phyloP scores from a whole-genome alignment of 192 early-diverging fungal genomes.

The Blastocladiella britannica region DNA sequence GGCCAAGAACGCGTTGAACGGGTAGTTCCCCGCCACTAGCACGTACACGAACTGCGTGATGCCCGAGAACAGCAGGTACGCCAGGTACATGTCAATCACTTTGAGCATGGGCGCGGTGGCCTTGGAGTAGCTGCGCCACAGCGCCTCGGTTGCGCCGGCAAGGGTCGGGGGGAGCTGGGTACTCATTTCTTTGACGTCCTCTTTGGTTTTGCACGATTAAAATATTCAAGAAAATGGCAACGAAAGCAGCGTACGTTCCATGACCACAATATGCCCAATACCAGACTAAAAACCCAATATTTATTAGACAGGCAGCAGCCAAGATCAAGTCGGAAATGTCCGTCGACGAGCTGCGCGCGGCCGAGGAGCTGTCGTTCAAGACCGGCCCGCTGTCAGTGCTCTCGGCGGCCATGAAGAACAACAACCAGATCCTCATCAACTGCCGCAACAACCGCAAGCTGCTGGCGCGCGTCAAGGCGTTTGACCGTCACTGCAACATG shows the following conservation, averaged over 20 bases:
- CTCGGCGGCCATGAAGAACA: conserved; percentile 79
- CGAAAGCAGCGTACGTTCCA: conserved; percentile 4
- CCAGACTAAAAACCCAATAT: too few relatives aligned
- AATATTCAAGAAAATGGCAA: conserved; percentile 3
- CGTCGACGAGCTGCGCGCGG: conserved; percentile 68
- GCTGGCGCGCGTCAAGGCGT: conserved; percentile 91
- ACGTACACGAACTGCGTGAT: conserved; percentile 79
- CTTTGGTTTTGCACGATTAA: conserved; percentile 1
- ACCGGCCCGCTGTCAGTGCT: conserved; percentile 94
- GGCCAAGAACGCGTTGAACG: conserved; percentile 93
- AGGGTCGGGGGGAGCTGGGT: conserved; percentile 1
- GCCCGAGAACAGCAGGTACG: conserved; percentile 73
- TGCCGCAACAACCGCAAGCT: conserved; percentile 97
- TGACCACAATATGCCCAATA: conserved; percentile 5
- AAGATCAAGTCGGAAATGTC: too few relatives aligned
- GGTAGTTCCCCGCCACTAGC: conserved; percentile 68
- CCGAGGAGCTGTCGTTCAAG: conserved; percentile 87
- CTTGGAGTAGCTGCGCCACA: conserved; percentile 20
- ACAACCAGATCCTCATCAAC: conserved; percentile 87
- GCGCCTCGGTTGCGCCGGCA: conserved; percentile 2
- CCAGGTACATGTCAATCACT: conserved; percentile 83
- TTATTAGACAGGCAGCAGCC: too few relatives aligned
- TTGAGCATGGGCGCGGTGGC: conserved; percentile 62
- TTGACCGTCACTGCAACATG: conserved; percentile 99
- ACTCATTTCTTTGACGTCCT: conserved; percentile 3